Evolutionary conservation across 192 early-diverging fungal genomes (phyloP).

Genomic region (Coemansia reversa): DNA sequence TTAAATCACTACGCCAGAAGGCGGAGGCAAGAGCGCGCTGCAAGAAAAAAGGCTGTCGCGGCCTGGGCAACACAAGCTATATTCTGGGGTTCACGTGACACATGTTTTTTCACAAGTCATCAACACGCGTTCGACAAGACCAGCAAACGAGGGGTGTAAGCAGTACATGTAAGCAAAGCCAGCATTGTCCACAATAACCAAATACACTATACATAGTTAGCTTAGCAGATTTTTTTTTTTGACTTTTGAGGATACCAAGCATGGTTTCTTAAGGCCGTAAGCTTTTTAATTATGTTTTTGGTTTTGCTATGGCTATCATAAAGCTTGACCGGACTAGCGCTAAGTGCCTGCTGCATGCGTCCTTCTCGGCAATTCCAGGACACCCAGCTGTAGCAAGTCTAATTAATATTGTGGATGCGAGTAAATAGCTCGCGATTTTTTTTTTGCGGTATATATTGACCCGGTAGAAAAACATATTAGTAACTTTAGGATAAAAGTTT

Average conservation of each 20-base stretch:
- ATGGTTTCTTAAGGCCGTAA: constrained; percentile 10
- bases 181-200: neutral
- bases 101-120: neutral
- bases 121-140: neutral
- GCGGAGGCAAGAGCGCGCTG: neutral
- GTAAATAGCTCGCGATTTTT: constrained; percentile 24
- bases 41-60: neutral
- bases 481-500: constrained; percentile 7
- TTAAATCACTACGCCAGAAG: neutral
- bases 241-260: constrained; percentile 13
- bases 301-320: constrained; percentile 5
- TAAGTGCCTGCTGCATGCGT: constrained; percentile 24
- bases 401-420: constrained; percentile 30
- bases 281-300: constrained; percentile 19
- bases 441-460: constrained; percentile 28
- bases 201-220: neutral
- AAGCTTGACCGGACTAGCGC: constrained; percentile 5
- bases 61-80: neutral
- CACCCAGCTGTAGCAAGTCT: constrained; percentile 23
- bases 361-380: constrained; percentile 24
- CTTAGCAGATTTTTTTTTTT: constrained; percentile 17
- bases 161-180: neutral
- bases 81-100: neutral
- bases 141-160: neutral
- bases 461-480: constrained; percentile 11